phyloP scores from a whole-genome alignment of 257 asterid species.

The Nicotiana paniculata region DNA sequence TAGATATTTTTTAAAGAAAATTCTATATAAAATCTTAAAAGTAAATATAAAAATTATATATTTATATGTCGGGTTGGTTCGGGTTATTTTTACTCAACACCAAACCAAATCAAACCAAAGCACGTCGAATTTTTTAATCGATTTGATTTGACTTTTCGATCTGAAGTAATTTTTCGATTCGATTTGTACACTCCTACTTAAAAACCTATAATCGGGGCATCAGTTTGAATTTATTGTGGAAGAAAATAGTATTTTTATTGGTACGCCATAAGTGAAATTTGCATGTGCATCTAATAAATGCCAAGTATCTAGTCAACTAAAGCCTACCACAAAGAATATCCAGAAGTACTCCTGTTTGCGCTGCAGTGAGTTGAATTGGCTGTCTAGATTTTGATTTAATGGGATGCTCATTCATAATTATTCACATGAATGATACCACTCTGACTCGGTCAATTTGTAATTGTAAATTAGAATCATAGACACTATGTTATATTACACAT shows the following conservation, averaged over 20 bases:
- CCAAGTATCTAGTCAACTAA: neutral
- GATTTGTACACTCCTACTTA: too few relatives aligned
- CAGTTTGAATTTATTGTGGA: neutral
- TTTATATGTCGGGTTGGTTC: too few relatives aligned
- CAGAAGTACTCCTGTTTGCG: neutral
- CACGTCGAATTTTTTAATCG: too few relatives aligned
- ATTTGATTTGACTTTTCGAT: too few relatives aligned
- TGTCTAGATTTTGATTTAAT: neutral
- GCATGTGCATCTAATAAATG: constrained; percentile 24
- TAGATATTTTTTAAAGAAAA: too few relatives aligned
- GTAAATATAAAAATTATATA: too few relatives aligned
- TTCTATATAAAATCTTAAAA: too few relatives aligned
- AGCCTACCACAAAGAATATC: neutral
- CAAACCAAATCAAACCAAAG: too few relatives aligned
- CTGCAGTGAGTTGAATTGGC: neutral
- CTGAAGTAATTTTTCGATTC: too few relatives aligned
- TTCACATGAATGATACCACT: neutral
- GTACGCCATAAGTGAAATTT: neutral
- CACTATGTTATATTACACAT: neutral
- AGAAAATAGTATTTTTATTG: neutral
- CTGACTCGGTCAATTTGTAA: neutral
- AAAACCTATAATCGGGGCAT: neutral
- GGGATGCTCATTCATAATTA: neutral
- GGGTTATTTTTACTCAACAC: too few relatives aligned
- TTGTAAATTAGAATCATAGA: neutral